Base-by-base conservation (phyloP, 257 asterid genomes). In the Penstemon eatonii region DNA sequence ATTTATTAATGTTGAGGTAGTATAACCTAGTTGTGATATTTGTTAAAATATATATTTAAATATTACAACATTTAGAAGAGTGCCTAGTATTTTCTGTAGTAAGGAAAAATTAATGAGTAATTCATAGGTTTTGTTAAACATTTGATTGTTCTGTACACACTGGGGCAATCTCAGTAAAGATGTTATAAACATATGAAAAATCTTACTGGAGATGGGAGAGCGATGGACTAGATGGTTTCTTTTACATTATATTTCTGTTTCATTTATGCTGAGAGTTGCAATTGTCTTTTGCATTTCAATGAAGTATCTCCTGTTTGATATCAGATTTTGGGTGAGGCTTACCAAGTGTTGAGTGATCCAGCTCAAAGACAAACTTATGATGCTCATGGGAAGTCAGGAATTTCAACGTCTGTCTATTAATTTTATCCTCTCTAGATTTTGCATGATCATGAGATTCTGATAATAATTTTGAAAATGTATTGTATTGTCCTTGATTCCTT, bases 241-340 rank as follows among this genome's bases (percentile, higher is more conserved):
- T 53, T 33, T 69, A 15, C 15, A 15, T 59, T 55, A 47, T 46
- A 52, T 62, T 47, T 72, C 19, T 63, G 57, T 37, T 65, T 66
- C 25, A 63, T 78, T 45, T 13, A n/a, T 38, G 10, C 44, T 74
- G 69, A 61, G 77, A 60, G 60, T 37, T 50, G 38, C 19, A 55
- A 15, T 56, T 69, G 64, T 52, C 59, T 71, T 63, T 44, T 77
- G 78, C 71, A 69, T 60, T 73, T 77, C 70, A 13, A 55, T 54
- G 7, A 61, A 72, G 62, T 78, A 37, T 45, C 56, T 47, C 59
- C 66, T 7, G 71, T 61, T 60, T 79, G 47, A 63, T 65, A 62
- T 75, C 79, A 94, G 99, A 90, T 91, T 77, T 74, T 94, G 81
- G 99, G 99, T 39, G 99, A 94, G 87, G 99, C 99, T 70, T 94